phyloP scores from a whole-genome alignment of 2,329 filamentous ascomycete species.

The Chaetomium strumarium region DNA sequence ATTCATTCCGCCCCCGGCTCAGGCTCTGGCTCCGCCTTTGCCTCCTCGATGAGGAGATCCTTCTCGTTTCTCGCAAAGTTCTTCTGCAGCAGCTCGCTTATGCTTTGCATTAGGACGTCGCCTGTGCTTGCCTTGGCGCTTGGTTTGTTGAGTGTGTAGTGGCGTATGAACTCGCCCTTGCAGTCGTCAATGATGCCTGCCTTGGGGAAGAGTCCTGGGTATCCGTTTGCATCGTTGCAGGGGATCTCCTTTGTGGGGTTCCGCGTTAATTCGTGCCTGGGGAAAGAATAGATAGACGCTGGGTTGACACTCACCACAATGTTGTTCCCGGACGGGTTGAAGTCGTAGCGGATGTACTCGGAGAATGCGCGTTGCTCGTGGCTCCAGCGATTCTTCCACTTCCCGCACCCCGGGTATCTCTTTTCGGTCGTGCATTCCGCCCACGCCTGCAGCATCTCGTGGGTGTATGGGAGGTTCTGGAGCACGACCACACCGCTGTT shows the following conservation, averaged over 20 bases:
- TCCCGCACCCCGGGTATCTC: slow-evolving; percentile 5
- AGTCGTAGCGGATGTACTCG: slow-evolving; percentile 12
- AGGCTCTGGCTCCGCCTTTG: too few relatives aligned
- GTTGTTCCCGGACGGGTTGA: slow-evolving; percentile 9
- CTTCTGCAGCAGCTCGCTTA: slow-evolving; percentile 8
- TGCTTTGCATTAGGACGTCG: slow-evolving; percentile 5
- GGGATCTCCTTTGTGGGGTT: slow-evolving; percentile 6
- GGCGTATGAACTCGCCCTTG: slow-evolving; percentile 11
- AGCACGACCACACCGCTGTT: slow-evolving; percentile 42
- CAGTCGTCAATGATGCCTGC: slow-evolving; percentile 6
- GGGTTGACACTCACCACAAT: slow-evolving; percentile 1
- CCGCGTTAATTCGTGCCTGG: neutral
- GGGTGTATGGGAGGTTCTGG: slow-evolving; percentile 23
- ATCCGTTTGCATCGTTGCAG: slow-evolving; percentile 11
- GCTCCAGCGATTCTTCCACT: slow-evolving; percentile 7
- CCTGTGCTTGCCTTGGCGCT: neutral
- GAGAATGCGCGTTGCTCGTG: slow-evolving; percentile 12
- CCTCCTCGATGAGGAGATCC: slow-evolving; percentile 7
- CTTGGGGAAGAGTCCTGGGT: slow-evolving; percentile 5
- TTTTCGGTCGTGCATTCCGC: slow-evolving; percentile 2
- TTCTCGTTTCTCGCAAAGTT: neutral
- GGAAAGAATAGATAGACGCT: too few relatives aligned
- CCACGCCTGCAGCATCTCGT: slow-evolving; percentile 12
- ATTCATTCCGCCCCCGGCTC: too few relatives aligned
- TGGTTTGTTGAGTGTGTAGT: slow-evolving; percentile 8